These are phyloP conservation scores for Kodamaea sp. DNA, from an alignment of 1,139 yeast species.

Conservation along the genomic window DNA sequence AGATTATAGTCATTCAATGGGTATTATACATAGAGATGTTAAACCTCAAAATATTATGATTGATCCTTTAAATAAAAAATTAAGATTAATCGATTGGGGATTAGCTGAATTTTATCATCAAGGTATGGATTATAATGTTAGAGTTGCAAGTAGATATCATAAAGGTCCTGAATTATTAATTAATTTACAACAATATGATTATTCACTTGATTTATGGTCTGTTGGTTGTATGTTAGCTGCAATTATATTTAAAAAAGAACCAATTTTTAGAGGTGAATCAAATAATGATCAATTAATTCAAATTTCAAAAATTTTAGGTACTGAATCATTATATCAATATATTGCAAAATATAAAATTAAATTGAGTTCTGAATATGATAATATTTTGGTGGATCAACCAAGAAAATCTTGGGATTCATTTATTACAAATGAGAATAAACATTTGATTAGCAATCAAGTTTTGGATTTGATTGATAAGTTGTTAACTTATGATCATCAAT, in stretches of 20 bases:
- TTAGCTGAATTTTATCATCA: slow-evolving; percentile 78
- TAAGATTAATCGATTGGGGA: slow-evolving; percentile 81
- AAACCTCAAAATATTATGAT: slow-evolving; percentile 86
- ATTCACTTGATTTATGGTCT: slow-evolving; percentile 77
- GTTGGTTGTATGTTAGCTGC: slow-evolving; percentile 81
- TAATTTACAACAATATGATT: slow-evolving; percentile 72
- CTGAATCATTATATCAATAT: slow-evolving; percentile 60
- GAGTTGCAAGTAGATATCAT: slow-evolving; percentile 78
- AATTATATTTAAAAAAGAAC: slow-evolving; percentile 70
- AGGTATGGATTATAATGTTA: slow-evolving; percentile 73
- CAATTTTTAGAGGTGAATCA: slow-evolving; percentile 74
- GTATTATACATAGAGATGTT: slow-evolving; percentile 80
- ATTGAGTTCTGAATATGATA: slow-evolving; percentile 64
- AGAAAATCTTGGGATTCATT: slow-evolving; percentile 68
- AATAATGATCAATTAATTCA: slow-evolving; percentile 78
- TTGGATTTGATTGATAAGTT: slow-evolving; percentile 64
- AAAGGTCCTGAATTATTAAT: slow-evolving; percentile 79
- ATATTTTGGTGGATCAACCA: slow-evolving; percentile 59
- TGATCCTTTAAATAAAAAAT: slow-evolving; percentile 58
- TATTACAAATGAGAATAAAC: slow-evolving; percentile 48
- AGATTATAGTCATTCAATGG: slow-evolving; percentile 78
- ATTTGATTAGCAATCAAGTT: slow-evolving; percentile 57
- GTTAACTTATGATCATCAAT: slow-evolving; percentile 68
- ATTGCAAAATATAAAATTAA: slow-evolving; percentile 58
- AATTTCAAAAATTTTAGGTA: slow-evolving; percentile 73